Evolutionary conservation across 352 stramenopile species (phyloP), one percentile per base, ranked within the genome.

Genomic region (Aphanomyces stellatus): DNA sequence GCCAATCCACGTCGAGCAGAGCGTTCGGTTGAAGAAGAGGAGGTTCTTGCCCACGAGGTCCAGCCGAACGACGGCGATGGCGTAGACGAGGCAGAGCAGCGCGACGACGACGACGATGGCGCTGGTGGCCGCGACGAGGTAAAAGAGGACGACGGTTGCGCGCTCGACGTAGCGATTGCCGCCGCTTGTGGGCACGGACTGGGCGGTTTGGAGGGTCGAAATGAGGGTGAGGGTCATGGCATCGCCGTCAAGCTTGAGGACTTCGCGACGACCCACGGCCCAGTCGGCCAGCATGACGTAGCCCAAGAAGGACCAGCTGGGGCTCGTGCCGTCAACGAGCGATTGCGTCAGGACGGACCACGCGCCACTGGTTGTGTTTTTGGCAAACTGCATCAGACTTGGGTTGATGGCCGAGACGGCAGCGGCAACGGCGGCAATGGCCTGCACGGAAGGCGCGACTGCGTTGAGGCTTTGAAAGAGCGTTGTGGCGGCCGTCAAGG

Each of bases 161-260:
- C 13, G 17, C 19, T 51, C 34, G 3, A 65, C 13, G 7, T 15
- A 17, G 3, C 22, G 57, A 4, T 51, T 25, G 34, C 57, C 27
- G 8, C n/a, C n/a, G n/a, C n/a, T n/a, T n/a, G 57, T 51, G 34
- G 27, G 2, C 15, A 42, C 51, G 15, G 7, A 19, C 17, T 51
- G 35, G 10, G 19, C 28, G n/a, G n/a, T n/a, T 8, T 65, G 27
- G 2, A 35, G 34, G 43, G 24, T 65, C 11, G 57, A 65, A 17
- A 65, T 10, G 22, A 65, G 6, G 11, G n/a, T 24, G 24, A 51
- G 25, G 15, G 40, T 30, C 2, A 13, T 27, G 1, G 33, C 33
- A 25, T 65, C 35, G 13, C 57, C 57, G 51, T 65, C 57, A 53
- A 65, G 33, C 27, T 33, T 30, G 2, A 51, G 25, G 17, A 41